Evolutionary conservation across 306 rosid species (phyloP), one percentile per base, ranked within the genome.

Genomic region (Rosa chinensis): DNA sequence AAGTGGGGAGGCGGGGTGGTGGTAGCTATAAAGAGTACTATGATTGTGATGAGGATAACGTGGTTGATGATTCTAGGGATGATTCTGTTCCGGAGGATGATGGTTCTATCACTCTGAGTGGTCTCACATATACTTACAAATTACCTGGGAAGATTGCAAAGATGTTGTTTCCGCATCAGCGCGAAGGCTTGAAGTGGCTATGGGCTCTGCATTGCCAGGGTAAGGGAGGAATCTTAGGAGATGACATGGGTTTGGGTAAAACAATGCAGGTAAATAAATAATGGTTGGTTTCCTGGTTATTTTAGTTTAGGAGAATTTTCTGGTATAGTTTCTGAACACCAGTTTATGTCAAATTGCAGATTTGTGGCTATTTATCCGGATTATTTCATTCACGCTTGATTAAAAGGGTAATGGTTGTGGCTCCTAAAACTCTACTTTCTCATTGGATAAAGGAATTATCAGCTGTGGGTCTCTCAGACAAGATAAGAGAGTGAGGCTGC

Each of bases 221-320:
- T 14, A 94, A 94, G 85, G 97, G 98, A 76, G 98, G 98, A 81
- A 89, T 94, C 66, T 87, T 94, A 84, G 98, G 98, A 17, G 98
- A 94, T 87, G 98, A 94, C 82, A 94, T 92, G 98, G 98, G 98
- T 58, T 74, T 94, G 84, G 98, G 98, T 8, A 94, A 94, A 87
- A 94, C 98, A 21, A 94, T 92, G 98, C 98, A 94, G 94, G 98
- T 92, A 90, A 76, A 55, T 71, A 78, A 81, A 77, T 79, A 55
- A 72, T 52, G 35, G 20, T 25, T 70, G 32, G 17, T 55, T 70
- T 67, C 20, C 37, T 52, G 43, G 8, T 66, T 20, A 32, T 37
- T 52, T 20, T 12, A 43, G 28, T 82, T 67, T 83, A 68, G 40
- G 58, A 49, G 39, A 37, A 4, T 79, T 70, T 52, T 76, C 12